phyloP scores from a whole-genome alignment of 139 green algal species.

The Zygnema circumcarinatum region DNA sequence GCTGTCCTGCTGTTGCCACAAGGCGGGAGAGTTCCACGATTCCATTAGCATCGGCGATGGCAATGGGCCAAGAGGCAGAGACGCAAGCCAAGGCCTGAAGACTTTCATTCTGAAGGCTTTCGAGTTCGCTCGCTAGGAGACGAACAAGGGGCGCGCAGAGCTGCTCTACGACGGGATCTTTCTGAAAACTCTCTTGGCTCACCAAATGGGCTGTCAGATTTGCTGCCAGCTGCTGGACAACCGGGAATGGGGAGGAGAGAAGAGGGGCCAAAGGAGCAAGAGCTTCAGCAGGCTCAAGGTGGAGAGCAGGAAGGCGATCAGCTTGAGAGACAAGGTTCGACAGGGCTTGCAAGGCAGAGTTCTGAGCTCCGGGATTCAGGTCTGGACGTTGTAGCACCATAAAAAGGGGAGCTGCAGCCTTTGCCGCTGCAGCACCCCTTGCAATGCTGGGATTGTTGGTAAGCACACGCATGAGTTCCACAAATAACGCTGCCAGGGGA shows the following conservation, averaged over 20 bases:
- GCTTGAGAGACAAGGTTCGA: constrained; percentile 46
- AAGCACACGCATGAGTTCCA: constrained; percentile 41
- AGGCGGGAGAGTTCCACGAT: constrained; percentile 41
- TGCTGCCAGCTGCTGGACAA: constrained; percentile 43
- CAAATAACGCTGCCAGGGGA: constrained; percentile 18
- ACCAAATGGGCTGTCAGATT: constrained; percentile 38
- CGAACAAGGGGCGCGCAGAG: constrained; percentile 15
- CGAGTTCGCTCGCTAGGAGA: constrained; percentile 27
- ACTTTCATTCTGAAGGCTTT: constrained; percentile 24
- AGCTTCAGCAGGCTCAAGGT: constrained; percentile 23
- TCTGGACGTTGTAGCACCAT: constrained; percentile 21
- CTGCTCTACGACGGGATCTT: not conserved
- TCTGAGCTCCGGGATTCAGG: constrained; percentile 12
- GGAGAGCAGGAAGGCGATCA: not conserved
- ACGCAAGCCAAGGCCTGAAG: constrained; percentile 20
- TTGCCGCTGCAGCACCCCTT: not conserved
- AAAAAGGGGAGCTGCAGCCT: constrained; percentile 25
- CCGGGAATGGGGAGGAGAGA: constrained; percentile 6
- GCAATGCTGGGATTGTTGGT: constrained; percentile 49
- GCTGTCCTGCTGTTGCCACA: constrained; percentile 28
- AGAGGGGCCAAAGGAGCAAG: constrained; percentile 26
- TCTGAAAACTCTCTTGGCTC: constrained; percentile 31
- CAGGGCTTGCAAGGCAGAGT: constrained; percentile 30
- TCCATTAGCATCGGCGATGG: constrained; percentile 38
- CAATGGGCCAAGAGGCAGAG: constrained; percentile 10